Base-by-base conservation (phyloP, 768 basidiomycete genomes). In the Auricularia heimuer region DNA sequence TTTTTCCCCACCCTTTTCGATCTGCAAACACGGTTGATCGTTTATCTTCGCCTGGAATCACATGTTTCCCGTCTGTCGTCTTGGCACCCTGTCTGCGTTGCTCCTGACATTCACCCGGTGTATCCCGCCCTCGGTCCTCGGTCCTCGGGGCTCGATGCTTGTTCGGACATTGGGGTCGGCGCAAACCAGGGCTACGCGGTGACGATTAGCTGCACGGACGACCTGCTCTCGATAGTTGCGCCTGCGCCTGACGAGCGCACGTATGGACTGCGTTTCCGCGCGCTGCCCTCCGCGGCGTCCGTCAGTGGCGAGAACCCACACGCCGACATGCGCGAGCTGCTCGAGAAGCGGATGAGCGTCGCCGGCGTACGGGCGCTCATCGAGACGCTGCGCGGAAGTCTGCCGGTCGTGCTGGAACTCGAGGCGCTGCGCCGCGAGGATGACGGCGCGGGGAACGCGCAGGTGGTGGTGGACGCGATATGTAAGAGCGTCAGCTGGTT, bases 401-500 rank as follows among this genome's bases (percentile, higher is more conserved):
- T 95, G 4, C 90, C 92, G 0, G 83, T 94, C 58, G 86, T 87
- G 7, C 80, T 83, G 6, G 87, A 88, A 71, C 77, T 93, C 8
- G 88, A 92, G 66, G 78, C 54, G 14, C 65, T 71, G 56, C 68
- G 65, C 33, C 63, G 72, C 78, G 60, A 33, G 61, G 73, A 71
- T 63, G 70, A 75, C 44, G 67, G 54, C 51, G 78, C 69, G 67
- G 71, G 54, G 3, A 35, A 29, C 29, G 29, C 29, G 29, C 29
- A 42, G 8, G 39, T 21, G 29, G 11, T 54, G 68, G 77, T 91
- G 24, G 87, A 88, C 68, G 82, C 83, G n/a, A 85, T 88, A 71
- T 83, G 88, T 3, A 93, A 92, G 76, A 84, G 87, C 12, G 85
- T 87, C 62, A 88, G 88, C 2, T 93, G 92, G 91, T 93, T 87